Base-by-base conservation (phyloP, 169 alveolate genomes). In the Theileria annulata region DNA sequence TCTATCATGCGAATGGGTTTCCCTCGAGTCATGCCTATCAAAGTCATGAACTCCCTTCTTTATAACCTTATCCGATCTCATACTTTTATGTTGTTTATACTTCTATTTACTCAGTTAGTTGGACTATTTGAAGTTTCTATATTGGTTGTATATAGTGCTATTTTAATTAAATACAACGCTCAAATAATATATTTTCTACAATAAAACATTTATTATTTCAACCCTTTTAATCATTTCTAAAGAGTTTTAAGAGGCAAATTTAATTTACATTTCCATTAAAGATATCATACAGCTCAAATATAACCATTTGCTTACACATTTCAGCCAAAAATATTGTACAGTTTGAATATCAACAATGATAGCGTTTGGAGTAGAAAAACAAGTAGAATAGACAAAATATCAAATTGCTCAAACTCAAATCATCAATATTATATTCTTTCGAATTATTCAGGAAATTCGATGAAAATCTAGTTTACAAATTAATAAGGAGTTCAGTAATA, bases 1-100 rank as follows among this genome's bases (percentile, higher is more conserved):
- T 27, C 56, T n/a, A 25, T 64, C 73, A 25, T 10, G 33, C 15
- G 9, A 64, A 64, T 3, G 60, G 35, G 8, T 64, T 27, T 64
- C 73, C 73, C 51, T n/a, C 3, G 73, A 35, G 30, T 42, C 73
- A 23, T 64, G 3, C 15, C 37, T 64, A 13, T 31, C 49, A 23
- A 12, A 35, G 56, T 64, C 73, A 25, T 64, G 37, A 37, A 37
- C n/a, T 6, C 73, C 51, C 49, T 64, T 28, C 37, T 70, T 70
- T 23, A 19, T 70, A 1, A 27, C 33, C 12, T 70, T 70, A 27
- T 70, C 77, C 8, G 60, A 56, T 59, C 35, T 31, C 56, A 64
- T 42, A 42, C 51, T 42, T 42, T 8, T 42, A 10, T 42, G 13
- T 42, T 8, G 17, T 8, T 42, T 42, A 42, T 42, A 42, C 51